phyloP scores from a whole-genome alignment of 2,329 filamentous ascomycete genomes.

The Aspergillus chevalieri region DNA sequence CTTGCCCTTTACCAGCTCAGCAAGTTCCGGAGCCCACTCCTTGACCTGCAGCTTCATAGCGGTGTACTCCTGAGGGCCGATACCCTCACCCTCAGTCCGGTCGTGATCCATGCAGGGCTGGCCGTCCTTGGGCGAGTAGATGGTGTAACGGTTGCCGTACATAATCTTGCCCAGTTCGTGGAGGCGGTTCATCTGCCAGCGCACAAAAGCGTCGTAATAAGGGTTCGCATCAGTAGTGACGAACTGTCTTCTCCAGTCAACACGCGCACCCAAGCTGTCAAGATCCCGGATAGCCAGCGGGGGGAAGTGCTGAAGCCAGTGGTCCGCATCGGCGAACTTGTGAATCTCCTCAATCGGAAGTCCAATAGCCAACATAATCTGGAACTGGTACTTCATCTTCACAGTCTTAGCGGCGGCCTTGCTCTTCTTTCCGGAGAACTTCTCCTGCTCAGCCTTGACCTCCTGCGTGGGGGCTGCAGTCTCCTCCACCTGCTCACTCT shows the following conservation, averaged over 20 bases:
- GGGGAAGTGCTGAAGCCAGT: constrained; percentile 92
- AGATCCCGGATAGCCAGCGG: constrained; percentile 71
- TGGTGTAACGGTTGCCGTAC: constrained; percentile 86
- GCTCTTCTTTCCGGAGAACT: constrained; percentile 87
- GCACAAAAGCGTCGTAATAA: constrained; percentile 90
- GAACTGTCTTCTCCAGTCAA: constrained; percentile 90
- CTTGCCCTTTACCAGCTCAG: constrained; percentile 66
- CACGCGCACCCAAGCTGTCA: constrained; percentile 73
- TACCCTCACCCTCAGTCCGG: constrained; percentile 70
- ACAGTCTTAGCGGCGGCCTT: constrained; percentile 86
- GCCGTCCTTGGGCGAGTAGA: constrained; percentile 85
- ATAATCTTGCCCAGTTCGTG: constrained; percentile 88
- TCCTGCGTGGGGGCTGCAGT: constrained; percentile 58
- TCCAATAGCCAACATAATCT: constrained; percentile 88
- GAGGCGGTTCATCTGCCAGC: constrained; percentile 95
- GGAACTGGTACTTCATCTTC: constrained; percentile 92
- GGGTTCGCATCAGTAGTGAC: constrained; percentile 95
- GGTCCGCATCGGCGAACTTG: constrained; percentile 79
- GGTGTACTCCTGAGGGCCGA: constrained; percentile 85
- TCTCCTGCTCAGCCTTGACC: constrained; percentile 74
- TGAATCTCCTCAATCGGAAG: constrained; percentile 82
- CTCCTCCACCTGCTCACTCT: constrained; percentile 49
- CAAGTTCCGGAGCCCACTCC: constrained; percentile 76
- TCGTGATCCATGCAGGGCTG: constrained; percentile 88
- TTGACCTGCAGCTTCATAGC: constrained; percentile 85